phyloP scores from a whole-genome alignment of 2,329 filamentous ascomycete genomes.

The Cercospora zeae-maydis region DNA sequence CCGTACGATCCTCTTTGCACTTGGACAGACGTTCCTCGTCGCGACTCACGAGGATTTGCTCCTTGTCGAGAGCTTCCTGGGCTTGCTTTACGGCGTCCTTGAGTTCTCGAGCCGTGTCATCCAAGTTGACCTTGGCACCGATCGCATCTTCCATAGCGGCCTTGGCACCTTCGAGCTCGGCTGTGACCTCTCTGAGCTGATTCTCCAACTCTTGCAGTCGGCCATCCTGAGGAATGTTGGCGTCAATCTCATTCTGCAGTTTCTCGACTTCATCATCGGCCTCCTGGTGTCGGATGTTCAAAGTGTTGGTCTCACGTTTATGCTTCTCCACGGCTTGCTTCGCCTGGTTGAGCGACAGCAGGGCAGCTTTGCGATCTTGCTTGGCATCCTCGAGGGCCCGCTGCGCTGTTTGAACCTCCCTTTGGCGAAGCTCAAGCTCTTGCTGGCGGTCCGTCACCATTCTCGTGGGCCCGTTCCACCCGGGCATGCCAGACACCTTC shows the following conservation, averaged over 20 bases:
- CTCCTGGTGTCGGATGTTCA: slow-evolving; percentile 56
- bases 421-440: slow-evolving; percentile 42
- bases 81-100: slow-evolving; percentile 36
- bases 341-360: slow-evolving; percentile 50
- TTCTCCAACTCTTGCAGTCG: slow-evolving; percentile 42
- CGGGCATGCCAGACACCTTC: slow-evolving; percentile 52
- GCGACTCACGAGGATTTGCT: slow-evolving; percentile 30
- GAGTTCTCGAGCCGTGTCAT: slow-evolving; percentile 34
- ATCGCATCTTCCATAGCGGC: slow-evolving; percentile 50
- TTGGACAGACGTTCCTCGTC: slow-evolving; percentile 33
- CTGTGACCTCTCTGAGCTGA: slow-evolving; percentile 56
- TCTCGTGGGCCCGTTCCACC: slow-evolving; percentile 56
- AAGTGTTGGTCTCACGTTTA: slow-evolving; percentile 43
- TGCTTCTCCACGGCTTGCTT: slow-evolving; percentile 51
- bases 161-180: slow-evolving; percentile 43
- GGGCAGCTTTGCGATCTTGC: slow-evolving; percentile 47
- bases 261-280: slow-evolving; percentile 62
- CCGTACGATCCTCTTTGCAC: slow-evolving; percentile 34
- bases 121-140: slow-evolving; percentile 44
- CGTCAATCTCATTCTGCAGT: slow-evolving; percentile 63
- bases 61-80: slow-evolving; percentile 28
- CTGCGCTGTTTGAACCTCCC: slow-evolving; percentile 34
- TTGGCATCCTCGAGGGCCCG: slow-evolving; percentile 54
- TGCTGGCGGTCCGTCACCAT: slow-evolving; percentile 43
- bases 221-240: slow-evolving; percentile 60